A percentile compares a stretch with the other conserved stretches of the same genome.
Evolutionary conservation across 2,329 filamentous ascomycete genomes (phyloP).

Genomic region (Pseudogymnoascus sp.): DNA sequence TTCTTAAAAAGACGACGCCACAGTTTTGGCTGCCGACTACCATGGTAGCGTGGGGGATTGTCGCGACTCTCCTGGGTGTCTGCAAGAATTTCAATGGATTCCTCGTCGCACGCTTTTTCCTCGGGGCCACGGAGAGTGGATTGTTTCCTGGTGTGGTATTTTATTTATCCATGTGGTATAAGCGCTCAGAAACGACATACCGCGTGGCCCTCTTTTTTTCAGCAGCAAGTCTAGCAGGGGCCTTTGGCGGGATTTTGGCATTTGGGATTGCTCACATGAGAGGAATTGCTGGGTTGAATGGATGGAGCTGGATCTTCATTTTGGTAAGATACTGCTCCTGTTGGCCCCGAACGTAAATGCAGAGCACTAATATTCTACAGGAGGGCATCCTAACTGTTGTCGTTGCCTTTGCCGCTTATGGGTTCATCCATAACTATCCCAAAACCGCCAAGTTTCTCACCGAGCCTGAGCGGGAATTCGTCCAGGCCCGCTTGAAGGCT

Average conservation of each 20-base stretch:
- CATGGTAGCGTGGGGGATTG: constrained; percentile 50
- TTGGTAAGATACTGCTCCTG: neutral
- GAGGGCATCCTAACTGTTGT: constrained; percentile 52
- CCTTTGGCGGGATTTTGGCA: constrained; percentile 51
- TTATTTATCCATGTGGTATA: constrained; percentile 68
- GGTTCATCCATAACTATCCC: constrained; percentile 63
- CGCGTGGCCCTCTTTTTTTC: constrained; percentile 52
- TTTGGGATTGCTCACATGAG: constrained; percentile 51
- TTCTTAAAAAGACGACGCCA: constrained; percentile 55
- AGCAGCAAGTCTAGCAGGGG: constrained; percentile 48
- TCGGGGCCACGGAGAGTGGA: constrained; percentile 53
- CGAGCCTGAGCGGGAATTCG: constrained; percentile 35
- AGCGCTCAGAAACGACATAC: constrained; percentile 47
- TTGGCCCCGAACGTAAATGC: neutral
- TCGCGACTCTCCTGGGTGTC: constrained; percentile 47
- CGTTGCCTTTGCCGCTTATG: constrained; percentile 45
- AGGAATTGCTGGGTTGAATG: constrained; percentile 45
- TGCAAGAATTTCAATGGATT: constrained; percentile 47
- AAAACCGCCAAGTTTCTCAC: constrained; percentile 52
- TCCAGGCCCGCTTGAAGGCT: constrained; percentile 54
- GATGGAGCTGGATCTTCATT: constrained; percentile 57
- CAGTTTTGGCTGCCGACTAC: constrained; percentile 51
- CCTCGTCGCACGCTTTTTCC: constrained; percentile 47
- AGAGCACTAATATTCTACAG: constrained; percentile 21
- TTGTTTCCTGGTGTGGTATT: constrained; percentile 74